These are phyloP conservation scores for Cordyceps militaris DNA, from an alignment of 2,329 filamentous ascomycete species.

Conservation along the genomic window DNA sequence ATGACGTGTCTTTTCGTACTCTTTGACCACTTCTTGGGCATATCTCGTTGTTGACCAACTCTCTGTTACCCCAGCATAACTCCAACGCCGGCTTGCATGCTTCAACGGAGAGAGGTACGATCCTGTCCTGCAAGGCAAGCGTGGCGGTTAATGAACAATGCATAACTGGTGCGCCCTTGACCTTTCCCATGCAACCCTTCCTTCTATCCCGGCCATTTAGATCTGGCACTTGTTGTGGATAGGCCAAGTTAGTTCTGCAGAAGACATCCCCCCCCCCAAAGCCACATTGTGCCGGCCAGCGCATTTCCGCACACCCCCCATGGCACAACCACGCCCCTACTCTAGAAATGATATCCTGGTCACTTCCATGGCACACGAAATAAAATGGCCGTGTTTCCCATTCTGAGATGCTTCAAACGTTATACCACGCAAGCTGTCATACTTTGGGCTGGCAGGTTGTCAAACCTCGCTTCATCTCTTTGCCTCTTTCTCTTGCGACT, in stretches of 20 bases:
- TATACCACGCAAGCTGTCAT: background rate
- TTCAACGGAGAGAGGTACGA: background rate
- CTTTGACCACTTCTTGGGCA: background rate
- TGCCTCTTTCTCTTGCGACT: background rate
- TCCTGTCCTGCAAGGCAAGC: constrained; percentile 5
- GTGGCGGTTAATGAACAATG: background rate
- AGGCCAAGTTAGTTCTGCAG: background rate
- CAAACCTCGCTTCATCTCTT: background rate
- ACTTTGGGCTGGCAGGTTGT: background rate
- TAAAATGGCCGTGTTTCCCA: constrained; percentile 1
- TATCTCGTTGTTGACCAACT: background rate
- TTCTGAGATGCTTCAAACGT: background rate
- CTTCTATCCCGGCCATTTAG: background rate
- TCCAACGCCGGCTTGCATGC: background rate
- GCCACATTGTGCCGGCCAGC: constrained; percentile 4
- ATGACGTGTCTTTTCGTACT: constrained; percentile 2
- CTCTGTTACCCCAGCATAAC: background rate
- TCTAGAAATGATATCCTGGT: background rate
- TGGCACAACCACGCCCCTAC: background rate
- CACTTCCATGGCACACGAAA: background rate
- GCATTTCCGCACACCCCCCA: background rate
- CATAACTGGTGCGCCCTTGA: background rate
- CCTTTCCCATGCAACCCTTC: background rate
- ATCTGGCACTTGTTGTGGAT: constrained; percentile 4
- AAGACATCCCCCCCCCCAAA: background rate